Conservation (phyloP, 345 rosid genomes). For the Brassica juncea region DNA sequence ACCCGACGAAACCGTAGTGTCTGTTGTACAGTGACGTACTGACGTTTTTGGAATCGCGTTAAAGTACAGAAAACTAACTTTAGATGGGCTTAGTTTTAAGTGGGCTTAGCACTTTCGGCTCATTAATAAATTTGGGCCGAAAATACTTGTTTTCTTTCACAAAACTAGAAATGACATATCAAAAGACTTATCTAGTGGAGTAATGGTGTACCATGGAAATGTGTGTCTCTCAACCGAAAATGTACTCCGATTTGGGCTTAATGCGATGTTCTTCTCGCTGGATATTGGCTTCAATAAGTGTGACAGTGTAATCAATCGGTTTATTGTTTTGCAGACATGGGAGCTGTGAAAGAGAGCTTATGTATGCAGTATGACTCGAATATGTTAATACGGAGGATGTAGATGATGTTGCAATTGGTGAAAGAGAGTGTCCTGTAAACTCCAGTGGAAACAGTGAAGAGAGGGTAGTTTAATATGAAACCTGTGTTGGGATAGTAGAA, state of each 20-base stretch:
- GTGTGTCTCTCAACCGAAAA: neutral
- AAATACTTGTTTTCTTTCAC: neutral
- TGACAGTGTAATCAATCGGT: neutral
- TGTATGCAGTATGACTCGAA: neutral
- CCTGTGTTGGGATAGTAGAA: no score
- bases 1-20: constrained; percentile 8
- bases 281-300: neutral
- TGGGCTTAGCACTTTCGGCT: neutral
- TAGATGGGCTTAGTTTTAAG: neutral
- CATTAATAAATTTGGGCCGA: neutral
- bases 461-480: no score
- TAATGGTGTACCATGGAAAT: no score
- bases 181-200: neutral
- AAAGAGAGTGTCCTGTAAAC: neutral
- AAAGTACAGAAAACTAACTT: neutral
- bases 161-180: neutral
- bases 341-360: neutral
- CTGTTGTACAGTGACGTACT: neutral
- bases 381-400: neutral
- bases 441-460: no score
- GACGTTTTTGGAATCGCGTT: neutral
- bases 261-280: neutral
- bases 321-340: neutral
- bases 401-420: neutral
- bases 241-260: neutral